Evolutionary conservation across 2,329 filamentous ascomycete genomes (phyloP).

Genomic region (Amauroascus niger): DNA sequence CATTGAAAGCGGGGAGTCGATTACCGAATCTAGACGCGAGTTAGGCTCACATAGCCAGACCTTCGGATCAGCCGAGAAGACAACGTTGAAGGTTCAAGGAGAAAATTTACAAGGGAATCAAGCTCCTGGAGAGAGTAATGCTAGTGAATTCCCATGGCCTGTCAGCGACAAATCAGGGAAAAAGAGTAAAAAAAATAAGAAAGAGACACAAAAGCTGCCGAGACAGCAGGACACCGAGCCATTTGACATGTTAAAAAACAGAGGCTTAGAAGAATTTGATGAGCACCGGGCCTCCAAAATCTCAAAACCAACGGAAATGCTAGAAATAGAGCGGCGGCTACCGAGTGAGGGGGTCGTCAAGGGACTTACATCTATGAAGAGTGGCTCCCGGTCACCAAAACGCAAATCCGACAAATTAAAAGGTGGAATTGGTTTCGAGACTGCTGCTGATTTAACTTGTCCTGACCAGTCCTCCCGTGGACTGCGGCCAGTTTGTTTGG

Average conservation of each 20-base stretch:
- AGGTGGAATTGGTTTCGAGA: not conserved
- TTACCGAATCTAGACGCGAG: not conserved
- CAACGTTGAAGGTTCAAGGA: not conserved
- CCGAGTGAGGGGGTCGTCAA: not conserved
- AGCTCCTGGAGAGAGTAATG: not conserved
- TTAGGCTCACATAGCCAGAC: not conserved
- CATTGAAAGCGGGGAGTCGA: not conserved
- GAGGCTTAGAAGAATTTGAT: too few species aligned
- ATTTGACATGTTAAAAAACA: not conserved
- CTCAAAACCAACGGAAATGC: not conserved
- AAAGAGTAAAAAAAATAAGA: constrained; percentile 12
- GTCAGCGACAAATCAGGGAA: constrained; percentile 1
- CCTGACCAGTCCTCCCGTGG: too few species aligned
- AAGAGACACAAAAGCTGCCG: constrained; percentile 5
- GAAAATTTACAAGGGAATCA: not conserved
- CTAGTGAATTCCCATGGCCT: not conserved
- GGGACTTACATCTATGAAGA: not conserved
- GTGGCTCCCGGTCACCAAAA: not conserved
- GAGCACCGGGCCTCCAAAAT: not conserved
- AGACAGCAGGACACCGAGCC: not conserved
- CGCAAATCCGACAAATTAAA: not conserved
- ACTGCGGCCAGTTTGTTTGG: not conserved
- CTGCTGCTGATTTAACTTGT: not conserved
- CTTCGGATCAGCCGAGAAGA: not conserved
- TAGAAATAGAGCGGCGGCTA: not conserved